A percentile compares a stretch with the other conserved stretches of the same genome.
These are phyloP conservation scores for Solanum clarkiae DNA, from an alignment of 257 asterid species.

Conservation along the genomic window DNA sequence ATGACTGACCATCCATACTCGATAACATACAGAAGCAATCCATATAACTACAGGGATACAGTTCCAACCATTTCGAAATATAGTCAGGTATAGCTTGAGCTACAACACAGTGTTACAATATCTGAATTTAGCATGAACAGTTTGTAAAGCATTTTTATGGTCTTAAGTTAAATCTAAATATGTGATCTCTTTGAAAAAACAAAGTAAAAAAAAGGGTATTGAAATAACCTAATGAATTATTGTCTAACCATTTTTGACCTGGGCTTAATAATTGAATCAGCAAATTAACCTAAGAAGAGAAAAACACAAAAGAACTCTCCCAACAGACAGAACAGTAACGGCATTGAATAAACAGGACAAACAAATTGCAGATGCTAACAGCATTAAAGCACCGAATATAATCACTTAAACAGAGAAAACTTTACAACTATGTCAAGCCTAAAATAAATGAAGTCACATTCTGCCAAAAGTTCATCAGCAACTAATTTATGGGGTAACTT, in stretches of 20 bases:
- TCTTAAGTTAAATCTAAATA: neutral
- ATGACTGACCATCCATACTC: neutral
- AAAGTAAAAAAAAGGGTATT: neutral
- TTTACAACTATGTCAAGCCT: neutral
- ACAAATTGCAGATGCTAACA: neutral
- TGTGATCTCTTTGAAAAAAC: neutral
- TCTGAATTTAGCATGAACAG: neutral
- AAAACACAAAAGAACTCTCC: neutral
- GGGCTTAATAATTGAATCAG: neutral
- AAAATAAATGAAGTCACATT: neutral
- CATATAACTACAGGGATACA: neutral
- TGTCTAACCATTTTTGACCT: neutral
- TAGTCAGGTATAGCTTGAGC: neutral
- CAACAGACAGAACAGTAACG: neutral
- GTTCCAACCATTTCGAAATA: neutral
- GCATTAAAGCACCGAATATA: neutral
- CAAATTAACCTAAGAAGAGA: neutral
- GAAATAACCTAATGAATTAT: neutral
- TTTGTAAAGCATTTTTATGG: neutral
- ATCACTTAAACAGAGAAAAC: neutral
- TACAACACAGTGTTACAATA: neutral
- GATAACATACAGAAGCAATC: neutral
- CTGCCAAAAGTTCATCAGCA: neutral
- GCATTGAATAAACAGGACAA: neutral
- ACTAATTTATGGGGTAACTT: constrained; percentile 5